Base-by-base conservation (phyloP, 192 early-diverging fungal species). In the Neocallimastix lanati region DNA sequence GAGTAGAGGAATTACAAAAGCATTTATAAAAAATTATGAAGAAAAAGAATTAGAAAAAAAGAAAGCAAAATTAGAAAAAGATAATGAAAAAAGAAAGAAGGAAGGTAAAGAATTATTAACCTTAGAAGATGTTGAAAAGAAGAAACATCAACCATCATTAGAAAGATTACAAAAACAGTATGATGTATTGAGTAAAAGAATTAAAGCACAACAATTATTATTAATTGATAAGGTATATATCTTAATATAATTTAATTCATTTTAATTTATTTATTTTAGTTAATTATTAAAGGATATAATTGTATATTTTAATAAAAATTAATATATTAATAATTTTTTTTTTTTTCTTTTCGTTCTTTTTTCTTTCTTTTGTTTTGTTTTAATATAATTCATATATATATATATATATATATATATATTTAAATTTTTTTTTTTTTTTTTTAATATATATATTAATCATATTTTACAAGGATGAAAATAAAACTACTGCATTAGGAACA, bases 401-500 rank as follows among this genome's bases (percentile, higher is more conserved):
- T n/a, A n/a, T n/a, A n/a, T n/a, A n/a, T n/a, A n/a, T n/a, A n/a
- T n/a, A n/a, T n/a, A n/a, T n/a, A n/a, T n/a, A n/a, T n/a, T n/a
- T n/a, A n/a, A n/a, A n/a, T n/a, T n/a, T n/a, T n/a, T n/a, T n/a
- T n/a, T n/a, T n/a, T n/a, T n/a, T n/a, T n/a, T n/a, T n/a, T n/a
- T n/a, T n/a, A n/a, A n/a, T n/a, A n/a, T n/a, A n/a, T n/a, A 78
- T 83, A 18, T 13, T 13, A 15, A 14, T n/a, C 79, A 28, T 12
- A 28, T 38, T 40, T 33, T 1, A 78, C 28, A 77, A 92, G 93
- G 96, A 99, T 82, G 95, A 97, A 80, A 96, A 95, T 87, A 99
- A 97, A 85, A 92, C 93, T 38, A 97, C 96, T 18, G 93, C 97
- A 0, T 85, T 99, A 81, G 92, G 95, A 27, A 99, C 97, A 3